Conservation (phyloP, 2,329 filamentous ascomycete species). For the Epichloe scottii region DNA sequence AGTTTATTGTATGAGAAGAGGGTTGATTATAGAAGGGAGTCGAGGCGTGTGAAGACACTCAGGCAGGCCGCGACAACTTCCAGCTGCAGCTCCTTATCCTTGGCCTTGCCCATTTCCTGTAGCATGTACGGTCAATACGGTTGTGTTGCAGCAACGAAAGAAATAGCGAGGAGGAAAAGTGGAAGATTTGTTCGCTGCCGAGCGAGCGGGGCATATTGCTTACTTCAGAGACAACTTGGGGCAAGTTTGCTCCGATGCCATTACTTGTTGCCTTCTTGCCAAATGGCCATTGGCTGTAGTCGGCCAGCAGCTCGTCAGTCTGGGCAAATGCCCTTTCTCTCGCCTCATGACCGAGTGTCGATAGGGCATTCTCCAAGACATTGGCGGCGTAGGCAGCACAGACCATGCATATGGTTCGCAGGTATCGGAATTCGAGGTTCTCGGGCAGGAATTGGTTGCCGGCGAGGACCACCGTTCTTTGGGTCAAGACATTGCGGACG, state of each 20-base stretch:
- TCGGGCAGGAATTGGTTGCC: slow-evolving; percentile 83
- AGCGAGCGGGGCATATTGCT: slow-evolving; percentile 7
- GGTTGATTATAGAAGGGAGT: slow-evolving; percentile 67
- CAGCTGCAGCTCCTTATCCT: slow-evolving; percentile 90
- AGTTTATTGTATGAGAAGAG: background rate
- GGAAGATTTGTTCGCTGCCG: background rate
- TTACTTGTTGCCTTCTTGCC: slow-evolving; percentile 66
- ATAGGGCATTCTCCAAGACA: slow-evolving; percentile 93
- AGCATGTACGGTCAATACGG: slow-evolving; percentile 10
- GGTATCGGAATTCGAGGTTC: slow-evolving; percentile 84
- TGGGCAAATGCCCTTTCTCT: slow-evolving; percentile 91
- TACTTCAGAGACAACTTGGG: slow-evolving; percentile 70
- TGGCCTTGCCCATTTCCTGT: slow-evolving; percentile 67
- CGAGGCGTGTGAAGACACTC: slow-evolving; percentile 93
- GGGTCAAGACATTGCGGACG: slow-evolving; percentile 84
- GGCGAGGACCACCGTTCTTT: slow-evolving; percentile 84
- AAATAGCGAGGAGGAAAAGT: background rate
- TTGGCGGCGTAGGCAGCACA: slow-evolving; percentile 97
- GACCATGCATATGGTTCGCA: slow-evolving; percentile 89
- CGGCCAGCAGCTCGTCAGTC: slow-evolving; percentile 87
- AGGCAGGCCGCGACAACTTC: slow-evolving; percentile 95
- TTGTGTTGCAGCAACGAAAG: background rate
- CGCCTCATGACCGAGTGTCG: slow-evolving; percentile 84
- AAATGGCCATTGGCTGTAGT: slow-evolving; percentile 98
- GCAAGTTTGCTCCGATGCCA: slow-evolving; percentile 85